Conservation (phyloP, 371 early-diverging fungal species). For the Mucor lusitanicus region DNA sequence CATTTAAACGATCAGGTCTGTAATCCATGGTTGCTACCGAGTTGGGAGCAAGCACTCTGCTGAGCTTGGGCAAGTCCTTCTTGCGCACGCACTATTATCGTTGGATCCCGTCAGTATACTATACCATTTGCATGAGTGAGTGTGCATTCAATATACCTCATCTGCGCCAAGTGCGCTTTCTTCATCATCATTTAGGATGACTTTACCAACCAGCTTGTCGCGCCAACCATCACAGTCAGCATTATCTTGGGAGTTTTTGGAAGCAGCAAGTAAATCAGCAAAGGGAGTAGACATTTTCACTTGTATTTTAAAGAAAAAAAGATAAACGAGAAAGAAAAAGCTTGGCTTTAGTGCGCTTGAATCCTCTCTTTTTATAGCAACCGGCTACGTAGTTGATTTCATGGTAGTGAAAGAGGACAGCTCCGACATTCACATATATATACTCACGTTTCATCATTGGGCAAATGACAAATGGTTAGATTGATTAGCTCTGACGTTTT, state of each 20-base stretch:
- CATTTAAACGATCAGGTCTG: slow-evolving; percentile 40
- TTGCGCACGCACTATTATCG: slow-evolving; percentile 24
- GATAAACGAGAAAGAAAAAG: background rate
- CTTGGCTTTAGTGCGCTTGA: background rate
- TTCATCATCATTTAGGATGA: slow-evolving; percentile 28
- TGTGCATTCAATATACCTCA: slow-evolving; percentile 21
- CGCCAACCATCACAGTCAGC: slow-evolving; percentile 35
- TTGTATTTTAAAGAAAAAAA: background rate
- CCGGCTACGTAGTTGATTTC: background rate
- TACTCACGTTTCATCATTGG: background rate
- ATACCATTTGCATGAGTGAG: background rate
- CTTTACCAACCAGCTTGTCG: slow-evolving; percentile 42
- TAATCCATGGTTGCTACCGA: slow-evolving; percentile 41
- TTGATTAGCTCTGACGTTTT: background rate
- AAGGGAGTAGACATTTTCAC: slow-evolving; percentile 10
- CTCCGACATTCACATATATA: background rate
- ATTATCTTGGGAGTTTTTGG: background rate
- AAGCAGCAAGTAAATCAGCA: background rate
- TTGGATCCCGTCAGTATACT: background rate
- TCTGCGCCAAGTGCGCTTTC: slow-evolving; percentile 25
- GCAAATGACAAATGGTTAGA: background rate
- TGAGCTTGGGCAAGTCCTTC: slow-evolving; percentile 35
- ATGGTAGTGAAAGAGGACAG: background rate
- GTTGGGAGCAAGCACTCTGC: slow-evolving; percentile 32
- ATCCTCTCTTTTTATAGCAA: background rate